Evolutionary conservation across 2,329 filamentous ascomycete genomes (phyloP).

Genomic region (Seiridium cupressi): DNA sequence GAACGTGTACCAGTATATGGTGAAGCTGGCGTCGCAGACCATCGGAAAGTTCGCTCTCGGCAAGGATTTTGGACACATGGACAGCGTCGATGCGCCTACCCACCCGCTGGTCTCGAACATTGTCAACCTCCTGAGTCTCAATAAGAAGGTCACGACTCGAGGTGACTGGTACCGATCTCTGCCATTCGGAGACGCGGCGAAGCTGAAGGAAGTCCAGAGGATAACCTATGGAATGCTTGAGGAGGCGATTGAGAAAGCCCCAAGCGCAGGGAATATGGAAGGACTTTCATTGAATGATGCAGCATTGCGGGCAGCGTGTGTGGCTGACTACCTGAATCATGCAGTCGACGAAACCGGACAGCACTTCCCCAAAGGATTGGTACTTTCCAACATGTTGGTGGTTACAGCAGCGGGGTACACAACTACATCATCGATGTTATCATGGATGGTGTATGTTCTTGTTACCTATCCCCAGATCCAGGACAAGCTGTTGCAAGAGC

Average conservation of each 20-base stretch:
- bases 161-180: constrained; percentile 54
- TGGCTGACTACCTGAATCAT: constrained; percentile 48
- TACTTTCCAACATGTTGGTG: constrained; percentile 42
- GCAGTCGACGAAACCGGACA: constrained; percentile 32
- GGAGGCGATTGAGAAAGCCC: constrained; percentile 32
- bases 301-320: constrained; percentile 26
- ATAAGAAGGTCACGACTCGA: constrained; percentile 54
- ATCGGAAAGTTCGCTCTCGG: constrained; percentile 42
- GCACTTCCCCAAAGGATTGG: constrained; percentile 41
- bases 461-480: constrained; percentile 53
- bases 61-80: constrained; percentile 44
- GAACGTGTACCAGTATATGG: constrained; percentile 49
- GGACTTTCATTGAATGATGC: constrained; percentile 29
- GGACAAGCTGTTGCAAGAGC: constrained; percentile 54
- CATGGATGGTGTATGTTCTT: constrained; percentile 55
- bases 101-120: constrained; percentile 51
- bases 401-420: constrained; percentile 59
- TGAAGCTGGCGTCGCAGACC: constrained; percentile 45
- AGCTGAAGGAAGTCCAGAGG: constrained; percentile 30
- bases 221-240: constrained; percentile 22
- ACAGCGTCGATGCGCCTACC: constrained; percentile 39
- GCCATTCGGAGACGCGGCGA: constrained; percentile 55
- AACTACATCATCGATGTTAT: constrained; percentile 56
- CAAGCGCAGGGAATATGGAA: constrained; percentile 33
- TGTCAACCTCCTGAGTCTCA: constrained; percentile 49